A percentile compares a stretch with the other conserved stretches of the same genome.
Evolutionary conservation across 164 flowering plant species (phyloP).

Genomic region (Tetracentron sinense): DNA sequence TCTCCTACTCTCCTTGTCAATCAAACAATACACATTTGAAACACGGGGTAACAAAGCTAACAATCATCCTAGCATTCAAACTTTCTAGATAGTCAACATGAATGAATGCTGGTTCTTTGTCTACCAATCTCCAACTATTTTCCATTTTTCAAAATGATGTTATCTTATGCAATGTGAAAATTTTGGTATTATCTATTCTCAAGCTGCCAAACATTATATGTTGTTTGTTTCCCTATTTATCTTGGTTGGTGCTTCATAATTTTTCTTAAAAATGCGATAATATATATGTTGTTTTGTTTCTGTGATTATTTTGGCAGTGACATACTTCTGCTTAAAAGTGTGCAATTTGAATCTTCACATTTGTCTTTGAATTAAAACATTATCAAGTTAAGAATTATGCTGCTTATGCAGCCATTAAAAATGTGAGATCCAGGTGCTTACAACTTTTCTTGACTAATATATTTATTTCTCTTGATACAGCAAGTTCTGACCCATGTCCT

Average conservation of each 20-base stretch:
- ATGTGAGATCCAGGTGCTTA: background rate
- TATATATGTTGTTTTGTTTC: background rate
- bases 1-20: no score
- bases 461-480: conserved; percentile 27
- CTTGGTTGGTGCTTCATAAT: background rate
- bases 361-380: no score
- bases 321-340: background rate
- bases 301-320: background rate
- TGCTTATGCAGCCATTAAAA: background rate
- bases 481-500: conserved; percentile 57
- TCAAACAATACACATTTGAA: no score
- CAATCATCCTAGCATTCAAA: no score
- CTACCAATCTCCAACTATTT: no score
- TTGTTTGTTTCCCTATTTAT: background rate
- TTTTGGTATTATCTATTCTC: background rate
- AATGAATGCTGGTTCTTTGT: background rate
- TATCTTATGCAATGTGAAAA: no score
- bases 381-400: background rate
- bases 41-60: no score
- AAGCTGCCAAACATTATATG: background rate
- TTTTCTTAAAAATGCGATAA: background rate
- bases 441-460: background rate
- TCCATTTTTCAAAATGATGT: background rate
- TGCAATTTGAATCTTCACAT: background rate
- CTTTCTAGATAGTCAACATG: background rate